phyloP scores from a whole-genome alignment of 805 yeast genomes.

The Spathaspora arborariae region DNA sequence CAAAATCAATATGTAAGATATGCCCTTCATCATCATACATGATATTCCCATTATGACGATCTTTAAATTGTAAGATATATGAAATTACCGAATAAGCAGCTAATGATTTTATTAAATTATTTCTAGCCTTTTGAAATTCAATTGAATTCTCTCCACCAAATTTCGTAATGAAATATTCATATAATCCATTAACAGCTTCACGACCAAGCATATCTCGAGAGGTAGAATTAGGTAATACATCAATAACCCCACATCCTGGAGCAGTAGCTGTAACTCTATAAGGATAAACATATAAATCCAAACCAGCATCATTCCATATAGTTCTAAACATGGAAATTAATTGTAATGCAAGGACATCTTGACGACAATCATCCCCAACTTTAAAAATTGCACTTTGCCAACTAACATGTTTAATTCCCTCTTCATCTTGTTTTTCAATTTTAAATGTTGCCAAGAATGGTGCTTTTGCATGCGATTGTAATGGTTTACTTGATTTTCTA shows the following conservation, averaged over 20 bases:
- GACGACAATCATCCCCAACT: conserved; percentile 99
- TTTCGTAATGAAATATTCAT: conserved; percentile 86
- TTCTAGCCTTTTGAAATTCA: conserved; percentile 87
- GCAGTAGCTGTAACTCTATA: conserved; percentile 97
- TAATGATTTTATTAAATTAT: conserved; percentile 86
- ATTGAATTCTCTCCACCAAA: conserved; percentile 92
- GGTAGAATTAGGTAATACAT: conserved; percentile 90
- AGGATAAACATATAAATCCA: conserved; percentile 90
- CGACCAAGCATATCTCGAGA: conserved; percentile 98
- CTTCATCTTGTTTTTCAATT: conserved; percentile 58
- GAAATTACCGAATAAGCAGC: conserved; percentile 95
- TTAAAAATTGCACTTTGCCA: conserved; percentile 97
- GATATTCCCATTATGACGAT: conserved; percentile 97
- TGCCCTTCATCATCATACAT: conserved; percentile 96
- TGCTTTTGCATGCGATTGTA: conserved; percentile 98
- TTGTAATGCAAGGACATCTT: conserved; percentile 92
- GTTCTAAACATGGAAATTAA: conserved; percentile 86
- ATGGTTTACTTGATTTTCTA: conserved; percentile 86
- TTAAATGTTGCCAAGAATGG: conserved; percentile 97
- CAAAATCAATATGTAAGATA: conserved; percentile 93
- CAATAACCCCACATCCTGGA: conserved; percentile 99
- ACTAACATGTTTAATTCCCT: conserved; percentile 47
- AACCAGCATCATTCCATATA: conserved; percentile 83
- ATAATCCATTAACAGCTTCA: conserved; percentile 96
- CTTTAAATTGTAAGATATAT: conserved; percentile 88